A percentile compares a stretch with the other conserved stretches of the same genome.
Evolutionary conservation across 345 rosid genomes (phyloP).

Genomic region (Syzygium aqueum): DNA sequence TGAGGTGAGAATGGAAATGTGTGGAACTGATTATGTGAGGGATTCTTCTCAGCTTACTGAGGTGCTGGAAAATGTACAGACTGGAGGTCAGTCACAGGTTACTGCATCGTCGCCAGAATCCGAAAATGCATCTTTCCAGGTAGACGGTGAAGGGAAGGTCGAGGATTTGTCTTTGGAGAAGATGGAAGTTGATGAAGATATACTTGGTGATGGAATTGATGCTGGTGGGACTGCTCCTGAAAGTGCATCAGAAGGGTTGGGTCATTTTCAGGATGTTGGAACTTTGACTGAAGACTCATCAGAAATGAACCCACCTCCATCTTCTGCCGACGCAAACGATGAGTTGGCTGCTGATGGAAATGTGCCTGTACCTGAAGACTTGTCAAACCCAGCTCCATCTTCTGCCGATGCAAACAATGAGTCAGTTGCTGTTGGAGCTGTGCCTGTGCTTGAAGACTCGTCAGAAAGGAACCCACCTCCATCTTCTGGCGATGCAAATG

Average conservation of each 20-base stretch:
- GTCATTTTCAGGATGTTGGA: neutral
- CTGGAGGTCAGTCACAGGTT: neutral
- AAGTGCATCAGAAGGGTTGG: neutral
- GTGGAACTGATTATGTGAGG: neutral
- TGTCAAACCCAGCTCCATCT: neutral
- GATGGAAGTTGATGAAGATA: neutral
- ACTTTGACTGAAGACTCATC: neutral
- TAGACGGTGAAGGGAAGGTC: neutral
- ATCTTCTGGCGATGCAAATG: neutral
- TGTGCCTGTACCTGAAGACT: neutral
- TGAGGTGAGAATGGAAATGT: neutral
- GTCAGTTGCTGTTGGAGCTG: neutral
- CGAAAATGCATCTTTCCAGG: neutral
- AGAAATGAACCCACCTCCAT: neutral
- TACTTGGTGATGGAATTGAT: neutral
- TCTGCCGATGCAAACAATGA: neutral
- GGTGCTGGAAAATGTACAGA: neutral
- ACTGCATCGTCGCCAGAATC: neutral
- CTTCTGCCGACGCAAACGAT: neutral
- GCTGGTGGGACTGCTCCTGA: neutral
- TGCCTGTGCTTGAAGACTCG: neutral
- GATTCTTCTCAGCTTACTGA: neutral
- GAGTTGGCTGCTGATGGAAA: neutral
- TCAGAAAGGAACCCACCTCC: neutral
- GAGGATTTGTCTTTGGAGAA: neutral